Evolutionary conservation across 2,329 filamentous ascomycete species (phyloP).

Genomic region (Sporothrix dimorphospora): DNA sequence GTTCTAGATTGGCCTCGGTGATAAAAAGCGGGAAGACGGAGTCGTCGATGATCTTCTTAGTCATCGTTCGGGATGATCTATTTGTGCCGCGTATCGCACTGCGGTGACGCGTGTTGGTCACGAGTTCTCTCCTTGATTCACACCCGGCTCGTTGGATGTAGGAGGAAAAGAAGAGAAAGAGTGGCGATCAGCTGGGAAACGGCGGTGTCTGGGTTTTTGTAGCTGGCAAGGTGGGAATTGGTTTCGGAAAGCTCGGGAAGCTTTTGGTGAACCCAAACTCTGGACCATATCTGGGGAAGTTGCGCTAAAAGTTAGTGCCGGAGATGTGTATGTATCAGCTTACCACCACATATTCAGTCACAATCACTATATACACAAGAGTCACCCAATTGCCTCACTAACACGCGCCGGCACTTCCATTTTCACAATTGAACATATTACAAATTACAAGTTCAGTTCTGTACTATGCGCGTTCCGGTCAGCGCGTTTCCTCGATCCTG

Average conservation of each 20-base stretch:
- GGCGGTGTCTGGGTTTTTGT: not conserved
- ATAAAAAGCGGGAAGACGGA: not conserved
- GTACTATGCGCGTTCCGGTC: not conserved
- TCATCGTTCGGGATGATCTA: no score
- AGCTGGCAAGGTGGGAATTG: not conserved
- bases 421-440: not conserved
- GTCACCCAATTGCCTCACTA: not conserved
- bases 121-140: not conserved
- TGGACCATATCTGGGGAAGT: not conserved
- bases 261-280: not conserved
- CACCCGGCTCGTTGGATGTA: not conserved
- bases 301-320: not conserved
- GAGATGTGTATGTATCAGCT: not conserved
- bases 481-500: not conserved
- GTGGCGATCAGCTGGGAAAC: not conserved
- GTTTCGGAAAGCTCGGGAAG: conserved; percentile 13
- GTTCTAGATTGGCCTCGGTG: not conserved
- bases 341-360: no score
- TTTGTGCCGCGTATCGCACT: not conserved
- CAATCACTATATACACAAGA: no score
- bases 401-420: not conserved
- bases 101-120: not conserved
- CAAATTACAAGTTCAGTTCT: not conserved
- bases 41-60: no score
- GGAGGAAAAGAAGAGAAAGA: not conserved